Percentiles rank a stretch among this genome's conserved stretches.
Conservation (phyloP, 2,329 filamentous ascomycete species). For the Aspergillus sp. region DNA sequence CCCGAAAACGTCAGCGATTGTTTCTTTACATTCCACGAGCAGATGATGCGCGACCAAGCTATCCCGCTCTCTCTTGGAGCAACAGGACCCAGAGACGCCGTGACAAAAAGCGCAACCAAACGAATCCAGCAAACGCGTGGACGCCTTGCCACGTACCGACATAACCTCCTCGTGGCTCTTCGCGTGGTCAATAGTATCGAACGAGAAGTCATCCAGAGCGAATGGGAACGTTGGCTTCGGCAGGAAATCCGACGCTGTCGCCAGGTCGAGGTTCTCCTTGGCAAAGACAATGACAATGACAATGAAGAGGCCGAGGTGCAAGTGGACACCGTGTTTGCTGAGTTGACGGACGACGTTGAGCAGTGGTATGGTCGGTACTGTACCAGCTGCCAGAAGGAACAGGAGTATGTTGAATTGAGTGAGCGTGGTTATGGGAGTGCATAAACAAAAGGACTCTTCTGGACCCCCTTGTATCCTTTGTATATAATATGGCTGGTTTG, state of each 20-base stretch:
- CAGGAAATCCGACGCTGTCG: slow-evolving; percentile 73
- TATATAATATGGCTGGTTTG: not conserved
- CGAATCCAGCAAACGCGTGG: slow-evolving; percentile 75
- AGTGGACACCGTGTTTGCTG: slow-evolving; percentile 23
- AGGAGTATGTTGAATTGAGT: slow-evolving; percentile 21
- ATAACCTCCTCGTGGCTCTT: slow-evolving; percentile 86
- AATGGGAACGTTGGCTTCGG: slow-evolving; percentile 88
- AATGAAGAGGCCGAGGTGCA: slow-evolving; percentile 17
- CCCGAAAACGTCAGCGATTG: slow-evolving; percentile 30
- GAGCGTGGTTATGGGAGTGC: slow-evolving; percentile 15
- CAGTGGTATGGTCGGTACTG: slow-evolving; percentile 58
- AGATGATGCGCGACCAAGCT: slow-evolving; percentile 29
- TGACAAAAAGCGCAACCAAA: slow-evolving; percentile 35
- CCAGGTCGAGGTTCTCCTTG: slow-evolving; percentile 48
- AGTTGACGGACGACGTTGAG: slow-evolving; percentile 41
- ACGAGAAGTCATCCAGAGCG: slow-evolving; percentile 72
- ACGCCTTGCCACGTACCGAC: slow-evolving; percentile 72
- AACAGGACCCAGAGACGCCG: slow-evolving; percentile 21
- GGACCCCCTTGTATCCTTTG: not conserved
- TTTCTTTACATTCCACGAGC: slow-evolving; percentile 40
- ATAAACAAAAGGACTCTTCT: slow-evolving; percentile 1
- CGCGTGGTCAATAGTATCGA: slow-evolving; percentile 85
- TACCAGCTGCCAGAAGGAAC: slow-evolving; percentile 50
- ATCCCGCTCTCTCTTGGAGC: slow-evolving; percentile 23
- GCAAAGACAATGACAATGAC: slow-evolving; percentile 13